Conservation (phyloP, 805 yeast genomes). For the Blastobotrys attinorum region DNA sequence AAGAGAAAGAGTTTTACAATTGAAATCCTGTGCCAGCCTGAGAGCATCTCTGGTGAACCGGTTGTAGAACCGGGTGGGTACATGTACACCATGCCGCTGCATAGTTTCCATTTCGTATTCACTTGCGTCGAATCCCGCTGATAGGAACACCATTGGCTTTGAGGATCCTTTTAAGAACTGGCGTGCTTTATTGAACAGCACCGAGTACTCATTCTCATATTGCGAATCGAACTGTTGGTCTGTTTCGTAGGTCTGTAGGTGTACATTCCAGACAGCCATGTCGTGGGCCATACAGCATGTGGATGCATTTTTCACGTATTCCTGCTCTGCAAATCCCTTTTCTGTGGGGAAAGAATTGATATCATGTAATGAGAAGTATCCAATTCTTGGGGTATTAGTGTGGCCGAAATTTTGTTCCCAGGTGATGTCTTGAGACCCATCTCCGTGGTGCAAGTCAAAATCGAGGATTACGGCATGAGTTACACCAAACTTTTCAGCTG, state of each 20-base stretch:
- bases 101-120: constrained; percentile 75
- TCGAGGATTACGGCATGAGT: constrained; percentile 79
- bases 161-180: constrained; percentile 40
- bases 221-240: constrained; percentile 58
- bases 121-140: constrained; percentile 85
- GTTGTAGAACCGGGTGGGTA: constrained; percentile 73
- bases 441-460: constrained; percentile 84
- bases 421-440: constrained; percentile 80
- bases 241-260: constrained; percentile 54
- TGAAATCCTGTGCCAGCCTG: constrained; percentile 53
- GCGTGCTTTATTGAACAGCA: constrained; percentile 56
- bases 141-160: constrained; percentile 55
- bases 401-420: constrained; percentile 43
- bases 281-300: constrained; percentile 73
- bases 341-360: constrained; percentile 84
- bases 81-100: constrained; percentile 78
- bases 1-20: constrained; percentile 57
- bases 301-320: constrained; percentile 65
- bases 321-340: constrained; percentile 63
- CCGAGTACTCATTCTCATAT: constrained; percentile 54
- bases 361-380: constrained; percentile 78
- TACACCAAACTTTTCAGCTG: constrained; percentile 49
- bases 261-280: constrained; percentile 77
- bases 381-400: constrained; percentile 39
- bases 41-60: constrained; percentile 65